Evolutionary conservation across 768 basidiomycete species (phyloP).

Genomic region (Guyanaporus albipodus): DNA sequence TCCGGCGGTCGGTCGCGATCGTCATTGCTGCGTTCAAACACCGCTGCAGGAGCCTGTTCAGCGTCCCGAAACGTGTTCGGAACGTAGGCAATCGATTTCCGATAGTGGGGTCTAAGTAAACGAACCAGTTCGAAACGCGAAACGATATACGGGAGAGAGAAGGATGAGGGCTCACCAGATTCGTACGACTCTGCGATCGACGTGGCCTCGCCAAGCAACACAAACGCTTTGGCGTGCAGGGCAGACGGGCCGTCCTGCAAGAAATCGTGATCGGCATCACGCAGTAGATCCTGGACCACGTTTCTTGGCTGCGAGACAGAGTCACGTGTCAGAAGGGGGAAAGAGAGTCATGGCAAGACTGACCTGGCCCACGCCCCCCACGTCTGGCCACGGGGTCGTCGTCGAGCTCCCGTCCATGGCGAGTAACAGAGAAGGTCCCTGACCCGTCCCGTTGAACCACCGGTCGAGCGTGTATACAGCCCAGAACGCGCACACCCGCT

Average conservation of each 20-base stretch:
- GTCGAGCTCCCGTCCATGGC: conserved; percentile 30
- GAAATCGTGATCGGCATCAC: conserved; percentile 11
- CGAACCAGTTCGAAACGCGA: background rate
- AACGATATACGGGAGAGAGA: background rate
- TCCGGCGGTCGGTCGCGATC: background rate
- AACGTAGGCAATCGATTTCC: conserved; percentile 43
- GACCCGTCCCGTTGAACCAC: conserved; percentile 28
- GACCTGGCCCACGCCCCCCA: conserved; percentile 8
- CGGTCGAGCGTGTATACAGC: conserved; percentile 33
- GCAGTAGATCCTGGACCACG: conserved; percentile 15
- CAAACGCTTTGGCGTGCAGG: conserved; percentile 27
- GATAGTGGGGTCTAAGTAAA: conserved; percentile 37
- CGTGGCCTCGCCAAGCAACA: conserved; percentile 35
- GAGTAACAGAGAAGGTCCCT: conserved; percentile 13
- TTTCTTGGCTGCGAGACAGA: conserved; percentile 8
- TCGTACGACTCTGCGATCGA: conserved; percentile 26
- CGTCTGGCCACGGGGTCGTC: conserved; percentile 41
- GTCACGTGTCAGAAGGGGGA: background rate
- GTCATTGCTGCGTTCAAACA: conserved; percentile 13
- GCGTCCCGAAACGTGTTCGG: conserved; percentile 39
- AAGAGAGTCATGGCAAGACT: background rate
- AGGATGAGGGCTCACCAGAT: conserved; percentile 23
- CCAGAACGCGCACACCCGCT: conserved; percentile 41
- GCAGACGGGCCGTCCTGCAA: conserved; percentile 3
- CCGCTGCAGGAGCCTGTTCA: conserved; percentile 44